Percentiles rank a stretch among this genome's conserved stretches.
These are phyloP conservation scores for Phytopythium montanum DNA, from an alignment of 352 stramenopile genomes.

Conservation along the genomic window DNA sequence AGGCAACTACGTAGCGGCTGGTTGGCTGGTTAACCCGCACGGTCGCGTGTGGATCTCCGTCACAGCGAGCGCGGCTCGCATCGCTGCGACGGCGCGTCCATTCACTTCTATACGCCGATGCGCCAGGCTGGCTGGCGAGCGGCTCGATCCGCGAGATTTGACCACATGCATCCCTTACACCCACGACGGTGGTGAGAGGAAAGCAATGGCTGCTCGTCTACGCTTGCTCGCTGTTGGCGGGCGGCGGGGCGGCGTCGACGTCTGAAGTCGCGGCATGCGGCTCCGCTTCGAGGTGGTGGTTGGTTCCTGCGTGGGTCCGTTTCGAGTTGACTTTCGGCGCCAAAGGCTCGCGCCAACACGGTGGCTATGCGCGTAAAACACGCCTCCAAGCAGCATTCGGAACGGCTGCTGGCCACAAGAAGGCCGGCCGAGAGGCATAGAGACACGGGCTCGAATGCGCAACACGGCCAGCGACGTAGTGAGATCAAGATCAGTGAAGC, in stretches of 20 bases:
- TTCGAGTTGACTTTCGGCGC: not conserved
- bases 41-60: not conserved
- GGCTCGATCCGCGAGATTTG: no score
- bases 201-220: no score
- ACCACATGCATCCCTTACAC: no score
- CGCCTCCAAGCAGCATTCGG: not conserved
- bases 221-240: no score
- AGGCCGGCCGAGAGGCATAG: not conserved
- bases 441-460: not conserved
- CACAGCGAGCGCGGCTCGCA: not conserved
- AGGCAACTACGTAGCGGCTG: no score
- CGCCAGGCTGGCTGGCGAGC: no score
- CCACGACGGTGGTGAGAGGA: no score
- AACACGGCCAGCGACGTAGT: not conserved
- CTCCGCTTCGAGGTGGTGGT: no score
- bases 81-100: not conserved
- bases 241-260: no score
- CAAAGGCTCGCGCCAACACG: not conserved
- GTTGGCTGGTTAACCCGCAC: not conserved
- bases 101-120: not conserved
- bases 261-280: no score
- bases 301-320: not conserved
- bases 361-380: not conserved
- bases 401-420: not conserved
- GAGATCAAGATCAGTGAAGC: no score